Base-by-base conservation (phyloP, 768 basidiomycete species). In the Lepiota venenata region DNA sequence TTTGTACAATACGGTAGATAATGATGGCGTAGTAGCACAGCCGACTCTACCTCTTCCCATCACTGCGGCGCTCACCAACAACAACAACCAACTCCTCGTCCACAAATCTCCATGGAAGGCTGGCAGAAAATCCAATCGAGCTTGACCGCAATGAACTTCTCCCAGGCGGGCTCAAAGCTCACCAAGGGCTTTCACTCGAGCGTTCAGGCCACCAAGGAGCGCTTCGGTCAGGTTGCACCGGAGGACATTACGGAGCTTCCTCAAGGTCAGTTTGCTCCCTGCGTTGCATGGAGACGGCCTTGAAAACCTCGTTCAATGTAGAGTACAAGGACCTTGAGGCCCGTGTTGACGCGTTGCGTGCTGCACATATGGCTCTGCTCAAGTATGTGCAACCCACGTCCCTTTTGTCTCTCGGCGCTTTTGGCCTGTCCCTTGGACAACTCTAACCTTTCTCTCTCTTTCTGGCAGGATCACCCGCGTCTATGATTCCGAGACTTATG, bases 301-400 rank as follows among this genome's bases (percentile, higher is more conserved):
- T n/a, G n/a, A n/a, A n/a, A n/a, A n/a, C n/a, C n/a, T n/a, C n/a
- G n/a, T n/a, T 21, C 38, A 21, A 8, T 54, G n/a, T 74, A 91
- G 96, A 99, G 69, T 99, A 98, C 80, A 94, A 87, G 64, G 92
- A 96, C 66, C 84, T 99, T 60, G 97, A 99, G 71, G 78, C 86
- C 43, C 88, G 93, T 52, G 97, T 98, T 38, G 97, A 99, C 71
- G 93, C 92, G 27, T 82, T 99, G 49, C 83, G 85, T 59, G 73
- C 79, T 42, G 87, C 91, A 4, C 93, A 96, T 65, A 65, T 87
- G 50, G 65, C 79, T 2, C 58, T 98, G 47, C 78, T 95, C 71
- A 97, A 87, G 92, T 90, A 59, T 51, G 82, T 70, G n/a, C n/a
- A 27, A 25, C 25, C 18, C 53, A 27, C 16, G n/a, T n/a, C n/a